Percentiles rank a stretch among this genome's conserved stretches.
These are phyloP conservation scores for Rosa multiflora DNA, from an alignment of 306 rosid genomes.

Conservation along the genomic window DNA sequence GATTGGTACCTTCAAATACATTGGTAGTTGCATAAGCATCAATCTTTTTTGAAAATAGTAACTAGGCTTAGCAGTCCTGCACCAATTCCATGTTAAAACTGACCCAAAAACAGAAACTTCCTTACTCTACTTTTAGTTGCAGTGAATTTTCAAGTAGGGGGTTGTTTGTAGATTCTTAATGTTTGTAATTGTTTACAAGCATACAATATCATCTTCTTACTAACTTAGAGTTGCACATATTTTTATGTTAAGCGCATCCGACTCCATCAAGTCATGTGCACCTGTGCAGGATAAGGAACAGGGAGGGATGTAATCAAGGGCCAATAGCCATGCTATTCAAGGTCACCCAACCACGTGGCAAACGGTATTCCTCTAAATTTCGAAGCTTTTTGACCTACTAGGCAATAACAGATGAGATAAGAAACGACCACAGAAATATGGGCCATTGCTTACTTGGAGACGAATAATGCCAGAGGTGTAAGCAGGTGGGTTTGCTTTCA, in stretches of 20 bases:
- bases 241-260: not conserved
- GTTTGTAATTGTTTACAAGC: not conserved
- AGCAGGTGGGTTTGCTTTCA: constrained; percentile 58
- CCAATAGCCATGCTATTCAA: not conserved
- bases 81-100: not conserved
- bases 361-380: not conserved
- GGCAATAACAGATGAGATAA: constrained; percentile 10
- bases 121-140: not conserved
- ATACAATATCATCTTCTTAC: not conserved
- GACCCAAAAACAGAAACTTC: not conserved
- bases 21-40: not conserved
- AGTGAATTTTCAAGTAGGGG: not conserved
- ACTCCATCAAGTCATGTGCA: not conserved
- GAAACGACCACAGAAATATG: not conserved
- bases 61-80: not conserved
- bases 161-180: too few relatives aligned
- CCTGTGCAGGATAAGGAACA: constrained; percentile 19
- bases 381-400: not conserved
- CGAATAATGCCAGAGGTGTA: constrained; percentile 65
- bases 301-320: not conserved
- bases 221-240: not conserved
- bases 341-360: constrained; percentile 36
- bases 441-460: constrained; percentile 42
- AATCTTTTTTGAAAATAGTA: not conserved
- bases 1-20: constrained; percentile 64